Evolutionary conservation across 2,329 filamentous ascomycete species (phyloP).

Genomic region (Pestalotiopsis sp.): DNA sequence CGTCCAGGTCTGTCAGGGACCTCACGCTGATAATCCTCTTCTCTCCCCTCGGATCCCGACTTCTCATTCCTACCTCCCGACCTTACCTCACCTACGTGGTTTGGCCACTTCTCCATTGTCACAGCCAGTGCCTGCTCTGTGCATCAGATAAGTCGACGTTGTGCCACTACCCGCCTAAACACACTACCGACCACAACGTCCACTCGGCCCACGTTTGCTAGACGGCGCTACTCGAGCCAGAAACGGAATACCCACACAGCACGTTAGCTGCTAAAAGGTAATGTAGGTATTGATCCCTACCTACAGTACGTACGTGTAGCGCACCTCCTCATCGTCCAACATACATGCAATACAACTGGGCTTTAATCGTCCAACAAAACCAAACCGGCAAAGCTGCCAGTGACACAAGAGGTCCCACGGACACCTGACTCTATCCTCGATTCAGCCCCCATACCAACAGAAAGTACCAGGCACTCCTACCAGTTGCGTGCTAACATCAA

Average conservation of each 20-base stretch:
- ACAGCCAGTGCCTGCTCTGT: neutral
- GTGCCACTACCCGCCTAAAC: neutral
- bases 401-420: too few species aligned
- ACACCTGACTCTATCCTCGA: too few species aligned
- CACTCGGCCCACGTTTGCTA: slow-evolving; percentile 1
- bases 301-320: neutral
- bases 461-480: too few species aligned
- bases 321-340: neutral
- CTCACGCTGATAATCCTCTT: neutral
- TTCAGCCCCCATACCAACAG: too few species aligned
- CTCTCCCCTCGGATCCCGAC: neutral
- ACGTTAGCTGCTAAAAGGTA: neutral
- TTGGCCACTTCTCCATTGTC: neutral
- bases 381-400: too few species aligned
- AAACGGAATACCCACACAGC: neutral
- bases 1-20: neutral
- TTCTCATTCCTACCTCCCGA: neutral
- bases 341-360: neutral
- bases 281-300: neutral
- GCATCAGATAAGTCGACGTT: neutral
- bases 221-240: neutral
- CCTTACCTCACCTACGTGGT: neutral
- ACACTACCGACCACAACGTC: neutral
- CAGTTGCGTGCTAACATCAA: too few species aligned
- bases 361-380: too few species aligned